Percentiles rank a stretch among this genome's conserved stretches.
Conservation (phyloP, 78 protist species). For the Carpediemonas membranifera region DNA sequence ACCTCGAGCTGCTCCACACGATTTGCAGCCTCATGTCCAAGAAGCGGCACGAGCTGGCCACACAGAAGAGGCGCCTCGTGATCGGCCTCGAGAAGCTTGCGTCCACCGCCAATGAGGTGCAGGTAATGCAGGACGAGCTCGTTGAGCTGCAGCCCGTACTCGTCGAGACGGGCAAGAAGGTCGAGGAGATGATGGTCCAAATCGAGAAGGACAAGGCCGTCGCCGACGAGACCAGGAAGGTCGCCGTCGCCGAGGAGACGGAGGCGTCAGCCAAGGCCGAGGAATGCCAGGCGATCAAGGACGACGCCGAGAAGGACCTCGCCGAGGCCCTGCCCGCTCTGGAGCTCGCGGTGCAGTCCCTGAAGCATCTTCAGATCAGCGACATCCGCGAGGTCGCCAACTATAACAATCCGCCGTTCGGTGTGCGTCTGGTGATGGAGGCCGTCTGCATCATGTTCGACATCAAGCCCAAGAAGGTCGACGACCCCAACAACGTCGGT, state of each 20-base stretch:
- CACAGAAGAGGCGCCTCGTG: constrained; percentile 20
- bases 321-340: constrained; percentile 74
- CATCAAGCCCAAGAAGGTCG: constrained; percentile 22
- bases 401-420: constrained; percentile 52
- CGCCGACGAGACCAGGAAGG: constrained; percentile 33
- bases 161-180: constrained; percentile 1
- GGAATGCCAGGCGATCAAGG: constrained; percentile 38
- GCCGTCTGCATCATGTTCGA: constrained; percentile 58
- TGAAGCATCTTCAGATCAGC: constrained; percentile 40
- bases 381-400: constrained; percentile 50
- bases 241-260: constrained; percentile 45
- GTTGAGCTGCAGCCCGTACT: constrained; percentile 51
- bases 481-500: constrained; percentile 18
- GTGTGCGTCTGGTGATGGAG: constrained; percentile 57
- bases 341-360: constrained; percentile 44
- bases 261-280: constrained; percentile 43
- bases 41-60: constrained; percentile 7
- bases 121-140: constrained; percentile 38
- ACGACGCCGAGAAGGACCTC: constrained; percentile 47
- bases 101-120: constrained; percentile 41
- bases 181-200: constrained; percentile 30
- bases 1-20: constrained; percentile 43
- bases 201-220: constrained; percentile 33
- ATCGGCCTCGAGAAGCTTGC: constrained; percentile 47
- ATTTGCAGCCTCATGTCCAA: constrained; percentile 7